Conservation (phyloP, 495 filamentous ascomycete genomes). For the Evansstolkia leycettana region DNA sequence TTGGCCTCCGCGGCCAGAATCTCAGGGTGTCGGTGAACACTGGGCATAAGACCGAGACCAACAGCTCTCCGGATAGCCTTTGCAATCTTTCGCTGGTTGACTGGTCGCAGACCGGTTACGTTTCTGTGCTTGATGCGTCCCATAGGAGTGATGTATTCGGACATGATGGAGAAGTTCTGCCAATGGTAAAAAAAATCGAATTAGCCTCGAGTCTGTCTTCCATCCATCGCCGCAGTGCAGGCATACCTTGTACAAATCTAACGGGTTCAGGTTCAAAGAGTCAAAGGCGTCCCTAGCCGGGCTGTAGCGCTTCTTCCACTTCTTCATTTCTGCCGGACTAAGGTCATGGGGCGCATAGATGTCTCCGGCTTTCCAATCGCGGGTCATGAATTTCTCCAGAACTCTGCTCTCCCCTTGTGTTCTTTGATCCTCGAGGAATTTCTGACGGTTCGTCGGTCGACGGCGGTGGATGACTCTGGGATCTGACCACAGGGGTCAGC, state of each 20-base stretch:
- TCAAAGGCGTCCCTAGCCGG: constrained; percentile 62
- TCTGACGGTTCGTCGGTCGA: constrained; percentile 19
- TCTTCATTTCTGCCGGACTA: constrained; percentile 56
- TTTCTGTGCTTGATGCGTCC: constrained; percentile 68
- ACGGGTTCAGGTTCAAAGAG: constrained; percentile 64
- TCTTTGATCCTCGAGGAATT: constrained; percentile 28
- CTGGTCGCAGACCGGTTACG: constrained; percentile 68
- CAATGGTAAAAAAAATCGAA: background rate
- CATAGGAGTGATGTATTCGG: constrained; percentile 72
- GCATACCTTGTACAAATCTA: constrained; percentile 74
- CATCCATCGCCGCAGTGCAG: background rate
- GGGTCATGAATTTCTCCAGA: constrained; percentile 25
- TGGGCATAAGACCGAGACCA: constrained; percentile 84
- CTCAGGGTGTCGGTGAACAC: constrained; percentile 87
- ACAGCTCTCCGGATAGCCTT: constrained; percentile 84
- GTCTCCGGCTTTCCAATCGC: constrained; percentile 64
- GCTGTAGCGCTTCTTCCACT: constrained; percentile 42
- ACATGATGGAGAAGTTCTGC: constrained; percentile 88
- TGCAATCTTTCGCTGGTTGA: constrained; percentile 85
- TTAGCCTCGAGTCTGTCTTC: background rate
- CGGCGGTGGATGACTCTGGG: constrained; percentile 12
- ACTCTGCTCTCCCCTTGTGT: constrained; percentile 23
- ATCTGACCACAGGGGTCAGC: constrained; percentile 5
- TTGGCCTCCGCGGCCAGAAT: constrained; percentile 42
- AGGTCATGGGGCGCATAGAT: constrained; percentile 88